Evolutionary conservation across 495 filamentous ascomycete species (phyloP), one percentile per base, ranked within the genome.

Genomic region (Tuber borchii): DNA sequence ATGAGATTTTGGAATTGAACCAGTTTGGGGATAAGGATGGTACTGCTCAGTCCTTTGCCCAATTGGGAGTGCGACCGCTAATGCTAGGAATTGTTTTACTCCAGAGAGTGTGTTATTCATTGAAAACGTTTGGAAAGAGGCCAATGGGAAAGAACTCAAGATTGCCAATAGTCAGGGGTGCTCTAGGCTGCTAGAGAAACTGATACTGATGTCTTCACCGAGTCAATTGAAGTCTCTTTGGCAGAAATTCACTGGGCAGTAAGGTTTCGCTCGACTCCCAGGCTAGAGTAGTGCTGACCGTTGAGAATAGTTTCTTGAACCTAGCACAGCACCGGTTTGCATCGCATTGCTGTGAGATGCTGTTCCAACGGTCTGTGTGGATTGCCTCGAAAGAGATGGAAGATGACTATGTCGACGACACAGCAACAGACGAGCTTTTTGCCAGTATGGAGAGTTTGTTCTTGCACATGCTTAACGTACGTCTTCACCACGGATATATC

Each of bases 271-370:
- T 65, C 31, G 26, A 65, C 12, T 22, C n/a, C 44, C 17, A 40
- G 31, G 46, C 65, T 46, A 17, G 37, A 40, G 17, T 17, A 65
- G 44, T 16, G 44, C 76, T 80, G 70, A 82, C 69, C 71, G 20
- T 16, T 39, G 45, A 46, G 22, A 46, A 76, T 74, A 89, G 87
- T 81, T 97, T 97, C 84, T 83, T 97, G 72, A 89, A 93, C 80
- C 87, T 97, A 43, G 89, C 97, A 37, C 94, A 95, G 81, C 95
- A 99, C 84, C 91, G 94, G 42, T 99, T 99, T 82, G 95, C 95
- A 6, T 93, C 93, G 72, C 95, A 99, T 85, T 98, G 94, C 83
- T 97, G 95, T 84, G 95, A 99, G 85, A 93, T 92, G 22, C 87
- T 99, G 16, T 97, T 99, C 81, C 86, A 93, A 48, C 88, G 91